phyloP scores from a whole-genome alignment of 495 filamentous ascomycete genomes.

The Friedmanniomyces simplex region DNA sequence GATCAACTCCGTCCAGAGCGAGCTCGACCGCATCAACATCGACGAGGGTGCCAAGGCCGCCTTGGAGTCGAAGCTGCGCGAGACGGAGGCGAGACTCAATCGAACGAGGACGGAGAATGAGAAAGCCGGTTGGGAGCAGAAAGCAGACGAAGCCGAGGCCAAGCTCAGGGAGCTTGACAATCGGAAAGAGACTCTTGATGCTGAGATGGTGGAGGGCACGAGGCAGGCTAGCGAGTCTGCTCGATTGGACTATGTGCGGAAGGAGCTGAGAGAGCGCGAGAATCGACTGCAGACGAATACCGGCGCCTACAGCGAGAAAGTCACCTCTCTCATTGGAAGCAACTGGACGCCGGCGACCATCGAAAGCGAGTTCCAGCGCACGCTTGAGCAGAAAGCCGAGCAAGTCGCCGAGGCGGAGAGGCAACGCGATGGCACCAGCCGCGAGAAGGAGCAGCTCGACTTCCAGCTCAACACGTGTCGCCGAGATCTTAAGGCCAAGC shows the following conservation, averaged over 20 bases:
- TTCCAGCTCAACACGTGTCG: constrained; percentile 59
- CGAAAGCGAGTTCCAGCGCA: constrained; percentile 59
- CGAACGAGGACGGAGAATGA: constrained; percentile 51
- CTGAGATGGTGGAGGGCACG: constrained; percentile 70
- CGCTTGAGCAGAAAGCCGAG: constrained; percentile 44
- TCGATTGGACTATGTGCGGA: constrained; percentile 64
- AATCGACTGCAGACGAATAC: constrained; percentile 65
- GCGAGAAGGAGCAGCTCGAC: constrained; percentile 68
- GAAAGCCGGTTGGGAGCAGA: constrained; percentile 54
- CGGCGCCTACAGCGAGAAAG: constrained; percentile 57
- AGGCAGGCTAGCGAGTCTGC: constrained; percentile 68
- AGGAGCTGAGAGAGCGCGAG: constrained; percentile 60
- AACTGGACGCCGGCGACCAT: constrained; percentile 60
- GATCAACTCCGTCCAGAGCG: constrained; percentile 48
- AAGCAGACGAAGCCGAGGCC: constrained; percentile 48
- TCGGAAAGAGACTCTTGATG: constrained; percentile 53
- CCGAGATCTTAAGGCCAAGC: constrained; percentile 51
- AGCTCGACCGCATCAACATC: constrained; percentile 57
- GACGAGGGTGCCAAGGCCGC: constrained; percentile 75
- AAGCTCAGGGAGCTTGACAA: constrained; percentile 58
- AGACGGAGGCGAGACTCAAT: constrained; percentile 52
- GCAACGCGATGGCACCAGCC: constrained; percentile 54
- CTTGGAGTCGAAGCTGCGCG: constrained; percentile 60
- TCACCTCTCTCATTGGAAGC: constrained; percentile 49
- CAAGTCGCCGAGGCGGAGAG: constrained; percentile 51